Evolutionary conservation across 1,139 yeast genomes (phyloP), one percentile per base, ranked within the genome.

Genomic region (Candida dubliniensis): DNA sequence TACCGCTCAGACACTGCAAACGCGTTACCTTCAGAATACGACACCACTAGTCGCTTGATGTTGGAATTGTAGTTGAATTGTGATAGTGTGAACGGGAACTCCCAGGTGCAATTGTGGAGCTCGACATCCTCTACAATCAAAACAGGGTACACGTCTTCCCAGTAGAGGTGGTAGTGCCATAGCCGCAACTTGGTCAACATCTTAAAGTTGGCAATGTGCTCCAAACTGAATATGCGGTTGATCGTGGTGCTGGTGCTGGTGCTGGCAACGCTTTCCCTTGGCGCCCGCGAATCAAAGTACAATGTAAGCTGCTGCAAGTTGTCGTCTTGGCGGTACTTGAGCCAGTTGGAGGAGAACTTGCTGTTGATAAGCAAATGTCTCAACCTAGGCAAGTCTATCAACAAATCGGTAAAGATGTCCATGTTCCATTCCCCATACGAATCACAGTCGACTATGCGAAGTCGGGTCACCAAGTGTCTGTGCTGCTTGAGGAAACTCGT

Each of bases 361-460:
- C 75, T 58, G 46, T 69, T 69, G 18, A 73, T 56, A 4, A 54
- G 47, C 6, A 71, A 51, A 24, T 47, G 54, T 8, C 45, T 43
- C 13, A 71, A 53, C 3, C 52, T 31, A 0, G 68, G 67, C 18
- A 68, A 54, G 23, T 46, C 31, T 2, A 44, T 49, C 3, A 64
- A 48, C 11, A 60, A 48, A 35, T 42, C 48, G 11, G 55, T 53
- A 36, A 71, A 63, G 12, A 67, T 45, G 45, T 70, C 71, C 18
- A 61, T 51, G 39, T 70, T 71, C 73, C 76, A 73, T 47, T 73
- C 78, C 4, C 74, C 74, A 47, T 63, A 68, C 3, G 75, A 61
- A 48, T 65, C 66, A 45, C 61, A 58, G 44, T 69, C 71, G 5
- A 59, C 45, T 13, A 73, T 64, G 5, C 74, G 55, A 15, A 72